Evolutionary conservation across 2,329 filamentous ascomycete species (phyloP), one percentile per base, ranked within the genome.

Genomic region (Phaeomoniella chlamydospora): DNA sequence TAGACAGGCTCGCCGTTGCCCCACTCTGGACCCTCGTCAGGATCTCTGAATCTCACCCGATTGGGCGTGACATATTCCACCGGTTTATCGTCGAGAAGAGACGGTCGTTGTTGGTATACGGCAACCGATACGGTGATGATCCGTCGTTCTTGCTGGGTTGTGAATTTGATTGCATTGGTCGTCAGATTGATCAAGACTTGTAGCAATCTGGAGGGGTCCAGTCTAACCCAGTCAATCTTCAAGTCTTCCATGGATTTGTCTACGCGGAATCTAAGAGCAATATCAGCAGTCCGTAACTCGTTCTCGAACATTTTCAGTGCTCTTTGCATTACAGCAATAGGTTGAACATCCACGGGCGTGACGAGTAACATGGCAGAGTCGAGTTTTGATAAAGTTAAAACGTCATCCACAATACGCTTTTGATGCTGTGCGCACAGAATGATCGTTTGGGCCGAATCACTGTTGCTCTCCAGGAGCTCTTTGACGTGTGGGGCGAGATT

Each of bases 131-230:
- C 67, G 6, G 59, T 64, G 38, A 74, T 70, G 1, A 35, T 40
- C 15, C 51, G 47, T 12, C 41, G 43, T n/a, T 48, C 46, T 5
- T 75, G 68, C 10, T 62, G 70, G 12, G 65, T 64, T 13, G 83
- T 88, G 49, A 87, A 88, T 48, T 88, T 88, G 53, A 88, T 77
- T 0, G 81, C 80, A 47, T 88, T 88, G 5, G 80, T 83, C 5
- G 82, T 70, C 1, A 88, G 65, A 46, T 88, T 88, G 52, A 88
- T 85, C 3, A 87, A 62, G 1, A 87, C 78, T 53, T 88, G 82
- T 35, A 81, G 69, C 34, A 88, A 74, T 15, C 82, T 69, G 12
- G 77, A 80, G 0, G 82, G 77, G 50, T 88, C 83, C 17, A 85
- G 58, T 35, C 64, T 61, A 10, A 86, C 72, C 64, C 74, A 85